Percentiles rank a stretch among this genome's conserved stretches.
Evolutionary conservation across 139 green algal genomes (phyloP).

Genomic region (Nannochloris sp.): DNA sequence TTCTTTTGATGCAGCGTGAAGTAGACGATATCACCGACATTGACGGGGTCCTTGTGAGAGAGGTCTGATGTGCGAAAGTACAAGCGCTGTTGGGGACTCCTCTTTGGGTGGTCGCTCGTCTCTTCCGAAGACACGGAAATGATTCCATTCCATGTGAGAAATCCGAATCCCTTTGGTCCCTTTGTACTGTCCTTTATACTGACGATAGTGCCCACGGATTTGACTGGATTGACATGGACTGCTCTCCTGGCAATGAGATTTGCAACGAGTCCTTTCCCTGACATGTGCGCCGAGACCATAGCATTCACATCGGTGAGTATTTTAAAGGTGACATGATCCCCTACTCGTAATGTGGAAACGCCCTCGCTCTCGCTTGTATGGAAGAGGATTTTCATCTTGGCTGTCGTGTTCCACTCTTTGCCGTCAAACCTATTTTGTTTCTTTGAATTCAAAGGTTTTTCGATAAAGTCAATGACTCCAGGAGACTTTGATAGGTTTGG

Average conservation of each 20-base stretch:
- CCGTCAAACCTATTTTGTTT: slow-evolving; percentile 3
- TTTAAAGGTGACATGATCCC: slow-evolving; percentile 37
- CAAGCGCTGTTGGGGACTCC: slow-evolving; percentile 10
- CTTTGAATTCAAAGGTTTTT: neutral
- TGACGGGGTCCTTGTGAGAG: slow-evolving; percentile 8
- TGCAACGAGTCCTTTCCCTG: slow-evolving; percentile 6
- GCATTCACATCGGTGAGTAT: slow-evolving; percentile 27
- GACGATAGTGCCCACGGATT: slow-evolving; percentile 13
- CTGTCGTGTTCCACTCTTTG: neutral
- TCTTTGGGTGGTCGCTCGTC: neutral
- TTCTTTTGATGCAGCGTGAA: slow-evolving; percentile 29
- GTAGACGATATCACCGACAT: slow-evolving; percentile 28
- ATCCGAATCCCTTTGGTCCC: slow-evolving; percentile 21
- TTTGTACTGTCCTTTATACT: neutral
- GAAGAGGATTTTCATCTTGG: neutral
- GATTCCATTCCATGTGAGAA: slow-evolving; percentile 14
- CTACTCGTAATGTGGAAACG: slow-evolving; percentile 4
- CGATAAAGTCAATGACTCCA: slow-evolving; percentile 28
- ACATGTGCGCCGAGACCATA: slow-evolving; percentile 11
- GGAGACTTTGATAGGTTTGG: slow-evolving; percentile 13
- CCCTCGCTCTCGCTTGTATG: neutral
- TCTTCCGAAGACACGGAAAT: neutral
- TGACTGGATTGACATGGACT: slow-evolving; percentile 22
- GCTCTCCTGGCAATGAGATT: slow-evolving; percentile 21
- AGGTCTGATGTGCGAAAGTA: slow-evolving; percentile 35